Evolutionary conservation across 78 protist genomes (phyloP), one percentile per base, ranked within the genome.

Genomic region (Acrasis kona): DNA sequence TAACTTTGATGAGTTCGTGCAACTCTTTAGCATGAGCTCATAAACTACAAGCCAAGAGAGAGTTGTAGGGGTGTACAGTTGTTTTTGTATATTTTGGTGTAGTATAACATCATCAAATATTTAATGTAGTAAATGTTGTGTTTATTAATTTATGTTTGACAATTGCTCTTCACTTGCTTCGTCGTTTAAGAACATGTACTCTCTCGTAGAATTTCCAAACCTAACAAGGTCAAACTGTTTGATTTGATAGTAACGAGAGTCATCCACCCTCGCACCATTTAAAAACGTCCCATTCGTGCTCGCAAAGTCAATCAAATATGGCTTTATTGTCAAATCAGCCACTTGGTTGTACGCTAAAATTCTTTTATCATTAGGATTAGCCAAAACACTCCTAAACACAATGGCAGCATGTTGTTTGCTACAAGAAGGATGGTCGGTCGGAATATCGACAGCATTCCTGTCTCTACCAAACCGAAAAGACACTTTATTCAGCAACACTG

Each of bases 371-470:
- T 27, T 65, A 29, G 39, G 19, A 12, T 57, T 66, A 10, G 0
- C n/a, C 10, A 2, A 41, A 5, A 84, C 39, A 28, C 12, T 30
- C 27, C 92, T 65, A 70, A 10, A 80, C 30, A 81, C 88, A 8
- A 92, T 36, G 8, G 87, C 95, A 1, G 97, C 97, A 69, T 93
- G 97, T 80, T 92, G 97, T 6, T 77, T 76, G 28, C 92, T 83
- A 70, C 91, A 86, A n/a, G 87, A 77, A 3, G 93, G 94, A 68
- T 93, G 97, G 10, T 78, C 93, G n/a, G 77, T 41, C 27, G 92
- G 95, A 7, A 93, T 82, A 66, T 93, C 97, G 10, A n/a, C 35
- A 8, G 89, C 79, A 5, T 34, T 69, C 42, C 83, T 39, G 42
- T 91, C 90, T 34, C 89, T 79, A 32, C 95, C 95, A 41, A 88